Evolutionary conservation across 768 basidiomycete genomes (phyloP).

Genomic region (Chalciporus chontae): DNA sequence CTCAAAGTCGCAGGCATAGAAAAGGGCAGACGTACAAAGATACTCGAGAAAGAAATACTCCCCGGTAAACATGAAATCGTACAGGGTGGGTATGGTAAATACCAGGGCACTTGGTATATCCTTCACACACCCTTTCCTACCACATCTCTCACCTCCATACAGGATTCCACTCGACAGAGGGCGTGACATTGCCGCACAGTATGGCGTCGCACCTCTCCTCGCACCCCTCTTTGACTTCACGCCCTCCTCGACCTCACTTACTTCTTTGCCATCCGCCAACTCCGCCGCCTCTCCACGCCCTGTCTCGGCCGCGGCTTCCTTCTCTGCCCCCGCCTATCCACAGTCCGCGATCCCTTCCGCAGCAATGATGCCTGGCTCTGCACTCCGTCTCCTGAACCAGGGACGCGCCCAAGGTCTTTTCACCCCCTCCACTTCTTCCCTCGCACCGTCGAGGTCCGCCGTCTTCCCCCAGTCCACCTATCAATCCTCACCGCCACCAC

Average conservation of each 20-base stretch:
- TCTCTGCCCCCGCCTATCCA: constrained; percentile 52
- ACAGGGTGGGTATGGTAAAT: constrained; percentile 98
- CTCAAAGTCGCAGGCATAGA: constrained; percentile 98
- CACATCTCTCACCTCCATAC: background rate
- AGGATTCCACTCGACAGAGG: constrained; percentile 98
- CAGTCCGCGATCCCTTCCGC: constrained; percentile 65
- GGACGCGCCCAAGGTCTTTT: constrained; percentile 84
- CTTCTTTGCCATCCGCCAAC: constrained; percentile 57
- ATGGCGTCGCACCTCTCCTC: constrained; percentile 85
- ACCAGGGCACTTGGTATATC: constrained; percentile 95
- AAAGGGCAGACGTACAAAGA: constrained; percentile 95
- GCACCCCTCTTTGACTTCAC: constrained; percentile 92
- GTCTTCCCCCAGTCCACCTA: constrained; percentile 55
- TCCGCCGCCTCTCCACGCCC: constrained; percentile 54
- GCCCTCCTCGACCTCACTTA: constrained; percentile 67
- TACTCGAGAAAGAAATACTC: constrained; percentile 94
- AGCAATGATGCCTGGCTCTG: constrained; percentile 85
- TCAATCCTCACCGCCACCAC: constrained; percentile 50
- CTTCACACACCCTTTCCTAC: constrained; percentile 4
- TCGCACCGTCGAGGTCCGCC: constrained; percentile 41
- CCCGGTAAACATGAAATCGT: constrained; percentile 97
- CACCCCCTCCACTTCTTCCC: constrained; percentile 74
- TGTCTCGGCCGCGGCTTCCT: constrained; percentile 66
- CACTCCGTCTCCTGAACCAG: constrained; percentile 78
- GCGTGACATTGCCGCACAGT: constrained; percentile 87